Percentiles rank a stretch among this genome's conserved stretches.
Evolutionary conservation across 495 filamentous ascomycete species (phyloP).

Genomic region (Tuber indicum): DNA sequence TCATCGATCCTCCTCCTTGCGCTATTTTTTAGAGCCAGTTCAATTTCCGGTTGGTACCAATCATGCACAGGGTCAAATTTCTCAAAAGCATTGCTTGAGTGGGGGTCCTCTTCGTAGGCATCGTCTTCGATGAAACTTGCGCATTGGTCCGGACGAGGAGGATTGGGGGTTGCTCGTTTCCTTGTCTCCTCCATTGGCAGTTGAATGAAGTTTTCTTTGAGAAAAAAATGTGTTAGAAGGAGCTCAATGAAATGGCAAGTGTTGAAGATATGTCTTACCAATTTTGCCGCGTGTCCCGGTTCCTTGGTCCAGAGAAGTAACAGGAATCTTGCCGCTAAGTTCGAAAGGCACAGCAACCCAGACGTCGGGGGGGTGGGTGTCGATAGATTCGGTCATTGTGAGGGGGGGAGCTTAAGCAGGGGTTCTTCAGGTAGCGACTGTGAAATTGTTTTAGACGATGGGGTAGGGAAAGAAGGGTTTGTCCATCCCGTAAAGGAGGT

Average conservation of each 20-base stretch:
- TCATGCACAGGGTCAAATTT: neutral
- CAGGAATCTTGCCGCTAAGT: neutral
- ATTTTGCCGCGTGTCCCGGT: neutral
- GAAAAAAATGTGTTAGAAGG: neutral
- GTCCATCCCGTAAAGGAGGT: neutral
- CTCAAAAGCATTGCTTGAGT: neutral
- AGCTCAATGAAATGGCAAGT: neutral
- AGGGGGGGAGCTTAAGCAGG: neutral
- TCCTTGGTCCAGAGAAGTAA: neutral
- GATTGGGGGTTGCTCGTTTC: neutral
- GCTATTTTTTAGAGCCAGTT: neutral
- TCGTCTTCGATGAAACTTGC: slow-evolving; percentile 12
- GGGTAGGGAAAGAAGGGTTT: neutral
- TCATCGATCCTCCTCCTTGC: neutral
- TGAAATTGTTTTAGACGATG: neutral
- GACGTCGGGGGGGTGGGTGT: neutral
- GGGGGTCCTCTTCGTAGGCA: neutral
- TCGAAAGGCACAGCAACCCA: neutral
- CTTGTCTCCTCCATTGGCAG: neutral
- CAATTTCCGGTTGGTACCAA: neutral
- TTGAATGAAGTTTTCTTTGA: neutral
- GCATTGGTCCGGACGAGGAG: neutral
- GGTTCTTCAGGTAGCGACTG: neutral
- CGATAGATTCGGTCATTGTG: neutral
- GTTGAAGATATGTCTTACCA: neutral